Evolutionary conservation across 495 filamentous ascomycete species (phyloP).

Genomic region (Penicillium ochrochloron): DNA sequence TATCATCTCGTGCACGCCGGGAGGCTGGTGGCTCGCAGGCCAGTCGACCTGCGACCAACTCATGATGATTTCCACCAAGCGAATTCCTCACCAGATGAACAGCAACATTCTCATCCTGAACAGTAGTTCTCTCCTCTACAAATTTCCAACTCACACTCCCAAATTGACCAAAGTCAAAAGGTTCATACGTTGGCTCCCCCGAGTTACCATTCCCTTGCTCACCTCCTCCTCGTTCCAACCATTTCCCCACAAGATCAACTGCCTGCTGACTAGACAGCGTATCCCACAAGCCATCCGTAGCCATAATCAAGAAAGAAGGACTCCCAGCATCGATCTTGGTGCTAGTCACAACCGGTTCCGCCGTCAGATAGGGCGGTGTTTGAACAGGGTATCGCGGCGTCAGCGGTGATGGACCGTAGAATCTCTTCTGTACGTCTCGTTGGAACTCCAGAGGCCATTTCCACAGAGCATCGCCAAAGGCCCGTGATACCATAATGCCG

Average conservation of each 20-base stretch:
- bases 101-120: constrained; percentile 65
- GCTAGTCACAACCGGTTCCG: constrained; percentile 64
- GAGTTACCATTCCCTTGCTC: constrained; percentile 16
- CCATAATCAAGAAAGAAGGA: constrained; percentile 65
- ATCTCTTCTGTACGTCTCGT: constrained; percentile 44
- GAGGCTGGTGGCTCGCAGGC: constrained; percentile 53
- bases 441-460: constrained; percentile 61
- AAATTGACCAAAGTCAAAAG: constrained; percentile 38
- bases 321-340: constrained; percentile 50
- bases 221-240: constrained; percentile 47
- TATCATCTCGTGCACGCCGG: constrained; percentile 58
- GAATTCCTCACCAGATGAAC: constrained; percentile 66
- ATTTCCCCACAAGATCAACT: constrained; percentile 60
- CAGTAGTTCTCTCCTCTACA: constrained; percentile 46
- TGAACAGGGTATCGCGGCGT: constrained; percentile 40
- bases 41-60: constrained; percentile 58
- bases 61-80: constrained; percentile 62
- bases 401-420: constrained; percentile 50
- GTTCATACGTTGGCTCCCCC: constrained; percentile 23
- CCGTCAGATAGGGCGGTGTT: constrained; percentile 69
- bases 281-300: constrained; percentile 70
- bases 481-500: constrained; percentile 60
- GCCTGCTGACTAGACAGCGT: constrained; percentile 60
- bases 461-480: constrained; percentile 67
- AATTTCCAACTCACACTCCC: constrained; percentile 28